Evolutionary conservation across 306 rosid species (phyloP), one percentile per base, ranked within the genome.

Genomic region (Castanospermum australe): DNA sequence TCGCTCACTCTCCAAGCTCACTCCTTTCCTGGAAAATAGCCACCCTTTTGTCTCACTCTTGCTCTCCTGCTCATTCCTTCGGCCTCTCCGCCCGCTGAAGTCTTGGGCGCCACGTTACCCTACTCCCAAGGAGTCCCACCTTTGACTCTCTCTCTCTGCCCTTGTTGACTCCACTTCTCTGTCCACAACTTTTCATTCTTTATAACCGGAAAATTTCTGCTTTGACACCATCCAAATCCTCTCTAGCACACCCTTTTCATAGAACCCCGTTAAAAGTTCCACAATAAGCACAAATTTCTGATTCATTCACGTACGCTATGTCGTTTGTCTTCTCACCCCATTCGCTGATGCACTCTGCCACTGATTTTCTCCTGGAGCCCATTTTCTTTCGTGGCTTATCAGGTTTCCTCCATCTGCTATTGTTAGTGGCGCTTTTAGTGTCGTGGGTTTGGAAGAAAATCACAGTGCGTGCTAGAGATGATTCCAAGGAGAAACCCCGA

Each of bases 381-480:
- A 17, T 78, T 85, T 85, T 78, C 78, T 65, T 83, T 15, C 88
- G 84, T 41, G 74, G 71, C 11, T 14, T 83, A 14, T 81, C 86
- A 6, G 64, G 15, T 12, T 17, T 50, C 36, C 11, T 83, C 39
- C 89, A 85, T 69, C 18, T 85, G 18, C 35, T 83, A 2, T 61
- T 88, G 51, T 33, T 88, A 4, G 5, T 80, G 0, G 64, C 20
- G 1, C 67, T 88, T 63, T 35, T 38, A 2, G 63, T 83, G 24
- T 80, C 75, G 15, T 81, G 76, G 73, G 15, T 71, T 57, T 44
- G 81, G 81, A 81, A 14, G 4, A 80, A 71, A 81, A 2, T 59
- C 35, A 9, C 21, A 1, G 41, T 9, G 9, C 7, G 41, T 1
- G 47, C 14, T 7, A 20, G 22, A 24, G 82, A 65, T 44, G 78